Percentiles rank a stretch among this genome's conserved stretches.
Evolutionary conservation across 2,329 filamentous ascomycete species (phyloP).

Genomic region (Beauveria rudraprayagi): DNA sequence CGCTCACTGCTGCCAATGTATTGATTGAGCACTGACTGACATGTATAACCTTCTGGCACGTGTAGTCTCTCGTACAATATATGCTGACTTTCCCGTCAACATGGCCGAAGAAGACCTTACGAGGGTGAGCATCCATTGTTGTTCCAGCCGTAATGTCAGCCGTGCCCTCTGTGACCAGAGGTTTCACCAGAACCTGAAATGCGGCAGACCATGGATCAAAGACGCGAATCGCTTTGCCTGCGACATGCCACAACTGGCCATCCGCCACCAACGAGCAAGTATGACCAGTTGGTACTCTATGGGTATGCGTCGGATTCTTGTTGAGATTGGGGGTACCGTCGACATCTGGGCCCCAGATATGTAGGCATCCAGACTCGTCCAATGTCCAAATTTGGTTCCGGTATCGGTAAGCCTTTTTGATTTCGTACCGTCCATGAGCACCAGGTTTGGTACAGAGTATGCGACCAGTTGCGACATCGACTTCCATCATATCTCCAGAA

Average conservation of each 20-base stretch:
- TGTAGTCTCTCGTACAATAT: constrained; percentile 72
- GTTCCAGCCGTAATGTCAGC: constrained; percentile 86
- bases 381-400: constrained; percentile 89
- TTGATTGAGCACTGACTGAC: constrained; percentile 96
- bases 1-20: constrained; percentile 70
- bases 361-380: constrained; percentile 78
- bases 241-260: constrained; percentile 78
- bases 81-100: constrained; percentile 89
- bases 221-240: constrained; percentile 78
- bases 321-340: constrained; percentile 66
- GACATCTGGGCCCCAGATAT: constrained; percentile 75
- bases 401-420: constrained; percentile 79
- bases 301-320: constrained; percentile 62
- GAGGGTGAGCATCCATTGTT: constrained; percentile 63
- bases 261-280: constrained; percentile 85
- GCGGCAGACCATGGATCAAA: constrained; percentile 67
- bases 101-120: constrained; percentile 83
- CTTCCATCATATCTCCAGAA: constrained; percentile 78
- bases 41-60: constrained; percentile 71
- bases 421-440: constrained; percentile 70
- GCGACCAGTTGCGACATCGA: constrained; percentile 69
- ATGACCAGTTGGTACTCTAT: constrained; percentile 71
- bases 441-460: constrained; percentile 60
- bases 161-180: constrained; percentile 62
- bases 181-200: constrained; percentile 67